Conservation (phyloP, 805 yeast genomes). For the Schizosaccharomyces pombe region DNA sequence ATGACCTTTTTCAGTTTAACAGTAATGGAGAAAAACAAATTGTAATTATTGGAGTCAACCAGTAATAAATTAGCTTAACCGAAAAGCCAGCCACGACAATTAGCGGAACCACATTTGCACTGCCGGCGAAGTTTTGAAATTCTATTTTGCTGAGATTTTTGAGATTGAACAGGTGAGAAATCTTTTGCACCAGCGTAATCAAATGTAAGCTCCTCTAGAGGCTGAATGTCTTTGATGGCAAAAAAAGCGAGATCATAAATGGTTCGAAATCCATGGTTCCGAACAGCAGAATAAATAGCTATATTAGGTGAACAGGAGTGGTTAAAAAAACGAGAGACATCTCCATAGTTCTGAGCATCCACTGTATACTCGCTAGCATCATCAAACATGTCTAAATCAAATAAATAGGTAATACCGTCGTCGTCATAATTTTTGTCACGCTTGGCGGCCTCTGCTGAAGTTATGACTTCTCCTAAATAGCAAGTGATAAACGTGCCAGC, state of each 20-base stretch:
- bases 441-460: constrained; percentile 7
- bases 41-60: too few species aligned
- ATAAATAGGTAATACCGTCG: constrained; percentile 4
- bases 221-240: constrained; percentile 6
- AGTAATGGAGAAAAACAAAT: too few species aligned
- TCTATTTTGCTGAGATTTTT: not conserved
- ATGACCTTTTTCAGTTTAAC: too few species aligned
- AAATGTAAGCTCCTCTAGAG: constrained; percentile 8
- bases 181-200: constrained; percentile 5
- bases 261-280: not conserved
- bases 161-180: not conserved
- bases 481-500: constrained; percentile 8
- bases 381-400: constrained; percentile 6
- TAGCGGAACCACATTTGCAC: not conserved
- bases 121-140: not conserved
- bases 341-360: constrained; percentile 7
- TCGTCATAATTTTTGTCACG: constrained; percentile 6
- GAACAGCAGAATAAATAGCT: constrained; percentile 5
- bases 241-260: constrained; percentile 8
- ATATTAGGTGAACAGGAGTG: constrained; percentile 9
- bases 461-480: constrained; percentile 8
- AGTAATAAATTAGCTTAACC: not conserved
- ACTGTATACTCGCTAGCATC: constrained; percentile 6
- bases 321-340: constrained; percentile 7
- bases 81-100: constrained; percentile 1